These are phyloP conservation scores for Cercospora janseana DNA, from an alignment of 2,329 filamentous ascomycete genomes.

Conservation along the genomic window DNA sequence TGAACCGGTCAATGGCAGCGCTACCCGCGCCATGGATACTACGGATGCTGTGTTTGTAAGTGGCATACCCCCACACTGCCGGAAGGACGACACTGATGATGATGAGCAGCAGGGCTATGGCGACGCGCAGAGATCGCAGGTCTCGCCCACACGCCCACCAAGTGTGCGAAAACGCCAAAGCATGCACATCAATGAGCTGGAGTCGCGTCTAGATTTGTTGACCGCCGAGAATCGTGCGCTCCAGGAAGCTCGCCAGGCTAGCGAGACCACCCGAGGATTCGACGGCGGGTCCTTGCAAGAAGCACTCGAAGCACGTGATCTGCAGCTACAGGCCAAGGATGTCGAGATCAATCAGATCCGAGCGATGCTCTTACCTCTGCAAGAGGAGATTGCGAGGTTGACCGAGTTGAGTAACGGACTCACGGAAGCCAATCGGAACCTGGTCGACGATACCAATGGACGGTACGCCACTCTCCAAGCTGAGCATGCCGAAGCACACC, in stretches of 20 bases:
- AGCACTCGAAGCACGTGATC: slow-evolving; percentile 62
- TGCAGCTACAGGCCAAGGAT: slow-evolving; percentile 75
- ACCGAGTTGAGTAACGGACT: slow-evolving; percentile 80
- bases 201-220: slow-evolving; percentile 79
- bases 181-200: slow-evolving; percentile 90
- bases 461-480: slow-evolving; percentile 66
- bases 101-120: slow-evolving; percentile 81
- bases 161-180: slow-evolving; percentile 96
- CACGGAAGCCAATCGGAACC: slow-evolving; percentile 70
- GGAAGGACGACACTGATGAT: slow-evolving; percentile 10
- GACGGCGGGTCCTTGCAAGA: slow-evolving; percentile 50
- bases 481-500: slow-evolving; percentile 57
- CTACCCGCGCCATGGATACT: slow-evolving; percentile 73
- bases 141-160: slow-evolving; percentile 88
- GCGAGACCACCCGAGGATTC: slow-evolving; percentile 35
- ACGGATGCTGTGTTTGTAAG: slow-evolving; percentile 92
- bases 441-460: slow-evolving; percentile 72
- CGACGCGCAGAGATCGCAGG: slow-evolving; percentile 81
- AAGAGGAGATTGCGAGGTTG: slow-evolving; percentile 76
- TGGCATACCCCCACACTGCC: slow-evolving; percentile 50
- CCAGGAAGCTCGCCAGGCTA: slow-evolving; percentile 56
- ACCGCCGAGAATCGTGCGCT: slow-evolving; percentile 80
- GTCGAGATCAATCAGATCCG: slow-evolving; percentile 75
- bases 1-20: slow-evolving; percentile 82
- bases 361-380: slow-evolving; percentile 73